phyloP scores from a whole-genome alignment of 306 rosid species.

The Sechiopsis laciniata region DNA sequence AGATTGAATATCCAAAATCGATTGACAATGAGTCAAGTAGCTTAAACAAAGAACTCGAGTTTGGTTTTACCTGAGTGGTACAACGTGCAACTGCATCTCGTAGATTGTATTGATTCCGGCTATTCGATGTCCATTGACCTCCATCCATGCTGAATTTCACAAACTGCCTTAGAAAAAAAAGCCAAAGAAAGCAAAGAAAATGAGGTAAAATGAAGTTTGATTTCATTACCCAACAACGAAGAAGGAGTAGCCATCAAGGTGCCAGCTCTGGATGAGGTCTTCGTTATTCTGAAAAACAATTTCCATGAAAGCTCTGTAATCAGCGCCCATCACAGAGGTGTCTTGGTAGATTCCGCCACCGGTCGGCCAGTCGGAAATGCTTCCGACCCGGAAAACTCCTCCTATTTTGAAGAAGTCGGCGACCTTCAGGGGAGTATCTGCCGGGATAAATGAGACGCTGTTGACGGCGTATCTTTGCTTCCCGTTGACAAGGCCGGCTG shows the following conservation, averaged over 20 bases:
- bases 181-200: neutral
- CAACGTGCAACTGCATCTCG: constrained; percentile 86
- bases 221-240: constrained; percentile 78
- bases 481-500: constrained; percentile 64
- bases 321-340: constrained; percentile 79
- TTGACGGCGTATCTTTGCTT: constrained; percentile 88
- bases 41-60: too few relatives aligned
- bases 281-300: constrained; percentile 86
- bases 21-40: too few relatives aligned
- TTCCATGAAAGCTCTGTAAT: constrained; percentile 68
- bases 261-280: constrained; percentile 74
- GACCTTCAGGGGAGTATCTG: constrained; percentile 86
- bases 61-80: constrained; percentile 67
- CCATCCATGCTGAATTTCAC: constrained; percentile 81
- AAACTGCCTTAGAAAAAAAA: neutral
- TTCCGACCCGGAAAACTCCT: constrained; percentile 76
- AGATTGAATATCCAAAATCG: too few relatives aligned
- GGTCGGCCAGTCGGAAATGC: constrained; percentile 66
- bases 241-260: constrained; percentile 91
- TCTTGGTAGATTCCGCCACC: constrained; percentile 86
- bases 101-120: constrained; percentile 73
- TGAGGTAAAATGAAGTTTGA: neutral
- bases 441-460: constrained; percentile 75
- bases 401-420: constrained; percentile 81
- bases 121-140: constrained; percentile 63